A percentile compares a stretch with the other conserved stretches of the same genome.
Conservation (phyloP, 148 eudicot genomes). For the Beta vulgaris region DNA sequence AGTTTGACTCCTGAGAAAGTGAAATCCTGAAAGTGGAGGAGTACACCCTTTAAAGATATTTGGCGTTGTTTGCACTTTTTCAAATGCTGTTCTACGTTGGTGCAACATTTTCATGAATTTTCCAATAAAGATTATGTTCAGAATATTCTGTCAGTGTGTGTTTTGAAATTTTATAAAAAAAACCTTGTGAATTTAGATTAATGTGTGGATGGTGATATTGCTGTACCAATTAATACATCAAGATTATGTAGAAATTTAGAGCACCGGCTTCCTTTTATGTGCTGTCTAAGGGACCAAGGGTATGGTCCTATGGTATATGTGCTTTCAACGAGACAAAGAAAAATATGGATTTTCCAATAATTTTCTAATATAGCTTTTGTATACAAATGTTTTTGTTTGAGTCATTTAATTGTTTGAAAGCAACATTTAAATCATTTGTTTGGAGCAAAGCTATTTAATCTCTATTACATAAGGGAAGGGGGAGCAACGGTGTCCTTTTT, state of each 20-base stretch:
- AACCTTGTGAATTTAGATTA: too few relatives aligned
- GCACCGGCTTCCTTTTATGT: conserved; percentile 11
- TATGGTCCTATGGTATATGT: too few relatives aligned
- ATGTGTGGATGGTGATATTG: background rate
- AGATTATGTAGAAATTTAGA: background rate
- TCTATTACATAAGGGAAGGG: too few relatives aligned
- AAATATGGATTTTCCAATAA: background rate
- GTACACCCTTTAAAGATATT: background rate
- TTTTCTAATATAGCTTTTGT: background rate
- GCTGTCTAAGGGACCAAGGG: background rate
- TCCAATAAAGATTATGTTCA: conserved; percentile 14
- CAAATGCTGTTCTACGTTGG: background rate
- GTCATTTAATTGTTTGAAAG: background rate
- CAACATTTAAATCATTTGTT: too few relatives aligned
- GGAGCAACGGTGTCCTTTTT: too few relatives aligned
- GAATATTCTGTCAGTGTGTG: conserved; percentile 12
- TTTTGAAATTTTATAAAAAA: background rate
- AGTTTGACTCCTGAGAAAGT: conserved; percentile 5
- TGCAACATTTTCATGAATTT: conserved; percentile 6
- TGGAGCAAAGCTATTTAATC: too few relatives aligned
- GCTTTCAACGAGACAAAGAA: conserved; percentile 1
- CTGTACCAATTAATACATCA: conserved; percentile 10
- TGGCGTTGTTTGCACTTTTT: conserved; percentile 6
- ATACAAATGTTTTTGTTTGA: background rate
- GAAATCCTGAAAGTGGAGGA: background rate